phyloP scores from a whole-genome alignment of 177 flowering plant species.

The Tripterygium wilfordii region DNA sequence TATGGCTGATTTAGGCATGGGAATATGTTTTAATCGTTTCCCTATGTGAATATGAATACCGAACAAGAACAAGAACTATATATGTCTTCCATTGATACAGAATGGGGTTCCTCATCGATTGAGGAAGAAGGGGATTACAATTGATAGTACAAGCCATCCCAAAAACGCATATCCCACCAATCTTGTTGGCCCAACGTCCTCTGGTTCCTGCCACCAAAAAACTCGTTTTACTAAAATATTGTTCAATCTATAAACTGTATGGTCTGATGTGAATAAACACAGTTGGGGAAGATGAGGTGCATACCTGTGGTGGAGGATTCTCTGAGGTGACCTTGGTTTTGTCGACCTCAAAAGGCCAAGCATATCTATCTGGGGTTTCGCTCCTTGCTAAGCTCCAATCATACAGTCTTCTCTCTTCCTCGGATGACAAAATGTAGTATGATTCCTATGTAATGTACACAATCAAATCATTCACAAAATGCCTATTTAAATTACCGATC shows the following conservation, averaged over 20 bases:
- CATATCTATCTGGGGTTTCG: constrained; percentile 50
- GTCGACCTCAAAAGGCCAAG: constrained; percentile 80
- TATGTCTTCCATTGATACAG: no score
- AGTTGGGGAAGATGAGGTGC: not conserved
- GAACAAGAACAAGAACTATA: no score
- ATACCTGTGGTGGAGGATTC: constrained; percentile 59
- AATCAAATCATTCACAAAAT: no score
- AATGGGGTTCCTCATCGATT: no score
- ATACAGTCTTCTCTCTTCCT: constrained; percentile 78
- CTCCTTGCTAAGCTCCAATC: constrained; percentile 88
- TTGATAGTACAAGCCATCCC: constrained; percentile 53
- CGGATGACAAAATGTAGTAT: constrained; percentile 56
- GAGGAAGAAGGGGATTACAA: constrained; percentile 39
- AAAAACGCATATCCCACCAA: constrained; percentile 59
- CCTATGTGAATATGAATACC: no score
- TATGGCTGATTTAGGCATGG: no score
- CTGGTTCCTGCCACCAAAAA: constrained; percentile 92
- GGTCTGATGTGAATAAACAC: not conserved
- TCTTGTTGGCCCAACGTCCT: constrained; percentile 68
- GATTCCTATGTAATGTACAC: no score
- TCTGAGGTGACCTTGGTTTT: constrained; percentile 33
- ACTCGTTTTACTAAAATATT: no score
- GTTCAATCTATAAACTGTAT: no score
- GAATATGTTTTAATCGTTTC: no score
- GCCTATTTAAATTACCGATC: no score